Percentiles rank a stretch among this genome's conserved stretches.
Conservation (phyloP, 225 moss, liverwort and hornwort species). For the Physcomitrium patens region DNA sequence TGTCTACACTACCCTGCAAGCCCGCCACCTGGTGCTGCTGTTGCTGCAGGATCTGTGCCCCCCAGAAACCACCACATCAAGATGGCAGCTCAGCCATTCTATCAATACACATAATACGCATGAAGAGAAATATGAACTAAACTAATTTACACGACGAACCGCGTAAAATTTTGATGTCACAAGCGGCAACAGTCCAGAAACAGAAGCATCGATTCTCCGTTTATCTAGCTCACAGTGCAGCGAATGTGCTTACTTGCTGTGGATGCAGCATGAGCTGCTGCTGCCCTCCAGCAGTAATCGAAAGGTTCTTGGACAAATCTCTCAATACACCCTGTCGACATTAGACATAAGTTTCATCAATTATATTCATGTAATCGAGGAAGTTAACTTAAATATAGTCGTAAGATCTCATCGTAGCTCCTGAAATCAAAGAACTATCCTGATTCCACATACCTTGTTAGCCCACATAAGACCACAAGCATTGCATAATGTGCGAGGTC, state of each 20-base stretch:
- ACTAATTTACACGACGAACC: neutral
- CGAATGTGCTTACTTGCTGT: constrained; percentile 65
- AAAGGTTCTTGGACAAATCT: constrained; percentile 80
- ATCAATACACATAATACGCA: neutral
- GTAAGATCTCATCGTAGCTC: neutral
- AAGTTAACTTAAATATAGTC: neutral
- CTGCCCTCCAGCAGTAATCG: constrained; percentile 60
- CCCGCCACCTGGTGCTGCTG: constrained; percentile 77
- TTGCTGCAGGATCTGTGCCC: constrained; percentile 69
- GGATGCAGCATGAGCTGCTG: constrained; percentile 81
- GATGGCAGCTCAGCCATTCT: constrained; percentile 26
- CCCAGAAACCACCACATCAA: constrained; percentile 24
- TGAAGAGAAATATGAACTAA: neutral
- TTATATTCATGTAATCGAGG: neutral
- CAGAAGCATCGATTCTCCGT: neutral
- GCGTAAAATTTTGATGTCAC: constrained; percentile 5
- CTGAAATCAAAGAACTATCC: neutral
- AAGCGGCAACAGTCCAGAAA: neutral
- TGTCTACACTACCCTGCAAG: constrained; percentile 76
- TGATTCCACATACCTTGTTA: constrained; percentile 63
- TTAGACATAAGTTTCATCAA: neutral
- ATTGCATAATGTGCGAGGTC: constrained; percentile 83
- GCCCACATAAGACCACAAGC: constrained; percentile 96
- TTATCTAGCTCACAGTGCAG: neutral
- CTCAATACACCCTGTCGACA: constrained; percentile 72